These are phyloP conservation scores for Mycena citricolor DNA, from an alignment of 1,284 basidiomycete species.

Conservation along the genomic window DNA sequence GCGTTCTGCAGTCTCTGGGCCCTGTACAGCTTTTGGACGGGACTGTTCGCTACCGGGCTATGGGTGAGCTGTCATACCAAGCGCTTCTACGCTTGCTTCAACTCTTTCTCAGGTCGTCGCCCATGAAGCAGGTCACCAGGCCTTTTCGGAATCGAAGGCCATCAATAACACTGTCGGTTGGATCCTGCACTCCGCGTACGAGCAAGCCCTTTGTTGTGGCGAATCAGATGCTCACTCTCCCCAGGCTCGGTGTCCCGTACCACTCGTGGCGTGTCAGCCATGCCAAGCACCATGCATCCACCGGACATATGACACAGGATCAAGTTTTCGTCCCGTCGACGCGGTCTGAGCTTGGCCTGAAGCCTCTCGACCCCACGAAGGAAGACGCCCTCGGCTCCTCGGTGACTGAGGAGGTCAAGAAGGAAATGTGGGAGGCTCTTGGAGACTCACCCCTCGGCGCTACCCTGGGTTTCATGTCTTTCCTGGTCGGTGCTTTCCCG, in stretches of 20 bases:
- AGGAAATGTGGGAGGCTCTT: constrained; percentile 83
- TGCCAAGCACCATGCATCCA: constrained; percentile 95
- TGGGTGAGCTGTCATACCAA: constrained; percentile 52
- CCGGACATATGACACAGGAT: constrained; percentile 92
- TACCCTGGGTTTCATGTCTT: constrained; percentile 62
- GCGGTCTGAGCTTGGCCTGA: constrained; percentile 70
- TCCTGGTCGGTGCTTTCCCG: constrained; percentile 54
- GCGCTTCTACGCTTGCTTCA: neutral
- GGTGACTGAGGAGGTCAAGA: constrained; percentile 71
- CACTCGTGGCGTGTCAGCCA: constrained; percentile 98
- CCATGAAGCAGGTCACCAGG: constrained; percentile 94
- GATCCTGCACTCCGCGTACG: constrained; percentile 88
- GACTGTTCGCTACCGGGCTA: constrained; percentile 88
- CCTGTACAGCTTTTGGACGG: constrained; percentile 80
- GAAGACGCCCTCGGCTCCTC: constrained; percentile 72
- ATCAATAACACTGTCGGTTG: constrained; percentile 96
- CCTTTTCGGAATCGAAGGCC: constrained; percentile 92
- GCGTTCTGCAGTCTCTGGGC: too few species aligned
- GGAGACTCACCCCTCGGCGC: constrained; percentile 92
- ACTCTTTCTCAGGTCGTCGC: constrained; percentile 59
- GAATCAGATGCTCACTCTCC: constrained; percentile 22
- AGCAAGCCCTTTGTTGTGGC: constrained; percentile 24
- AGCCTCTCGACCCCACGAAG: constrained; percentile 59
- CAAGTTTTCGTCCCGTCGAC: constrained; percentile 96
- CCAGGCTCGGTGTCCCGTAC: constrained; percentile 90